These are phyloP conservation scores for Apostasia shenzhenica DNA, from an alignment of 106 monocot species.

Conservation along the genomic window DNA sequence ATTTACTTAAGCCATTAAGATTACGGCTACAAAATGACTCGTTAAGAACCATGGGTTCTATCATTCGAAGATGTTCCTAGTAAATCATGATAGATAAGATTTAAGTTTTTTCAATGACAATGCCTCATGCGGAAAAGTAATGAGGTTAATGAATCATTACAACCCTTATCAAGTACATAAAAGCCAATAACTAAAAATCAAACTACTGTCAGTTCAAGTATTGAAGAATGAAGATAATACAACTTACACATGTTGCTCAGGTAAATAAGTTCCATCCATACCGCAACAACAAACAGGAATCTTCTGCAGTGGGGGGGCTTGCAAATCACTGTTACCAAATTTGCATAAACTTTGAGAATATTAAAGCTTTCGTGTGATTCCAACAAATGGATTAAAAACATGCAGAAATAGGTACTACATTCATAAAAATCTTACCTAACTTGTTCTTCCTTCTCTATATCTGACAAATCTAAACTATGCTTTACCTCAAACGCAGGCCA, in stretches of 20 bases:
- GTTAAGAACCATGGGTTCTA: no score
- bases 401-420: neutral
- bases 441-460: constrained; percentile 34
- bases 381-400: neutral
- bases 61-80: no score
- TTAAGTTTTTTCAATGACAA: no score
- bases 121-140: no score
- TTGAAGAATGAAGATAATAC: constrained; percentile 1
- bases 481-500: constrained; percentile 60
- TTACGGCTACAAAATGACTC: no score
- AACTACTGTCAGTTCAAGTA: neutral
- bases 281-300: constrained; percentile 64
- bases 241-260: constrained; percentile 71
- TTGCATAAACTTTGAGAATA: constrained; percentile 7
- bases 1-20: no score
- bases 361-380: neutral
- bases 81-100: no score
- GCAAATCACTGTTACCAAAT: constrained; percentile 15
- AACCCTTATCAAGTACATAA: no score
- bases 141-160: no score
- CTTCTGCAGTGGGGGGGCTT: constrained; percentile 20
- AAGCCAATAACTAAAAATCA: no score
- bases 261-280: constrained; percentile 70
- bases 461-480: constrained; percentile 36
- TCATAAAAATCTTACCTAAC: constrained; percentile 29